Evolutionary conservation across 768 basidiomycete species (phyloP), one percentile per base, ranked within the genome.

Genomic region (Ephemerocybe angulata): DNA sequence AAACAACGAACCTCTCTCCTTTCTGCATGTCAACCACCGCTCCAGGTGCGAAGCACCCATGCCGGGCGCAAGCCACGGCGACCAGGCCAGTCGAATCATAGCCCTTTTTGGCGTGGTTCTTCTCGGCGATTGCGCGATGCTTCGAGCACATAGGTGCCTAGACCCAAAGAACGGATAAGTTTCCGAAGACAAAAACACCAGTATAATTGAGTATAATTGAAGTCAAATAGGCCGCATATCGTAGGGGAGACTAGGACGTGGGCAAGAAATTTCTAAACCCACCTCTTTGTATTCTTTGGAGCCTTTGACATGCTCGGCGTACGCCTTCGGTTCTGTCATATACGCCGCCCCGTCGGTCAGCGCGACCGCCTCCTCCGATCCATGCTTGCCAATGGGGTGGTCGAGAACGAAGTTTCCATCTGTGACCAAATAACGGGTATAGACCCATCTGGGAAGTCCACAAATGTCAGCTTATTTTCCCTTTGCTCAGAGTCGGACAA

Each of bases 1-100:
- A 8, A 35, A 35, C 33, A 46, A 11, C 25, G 10, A 24, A 48
- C 47, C 47, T 48, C 21, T 48, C 47, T 4, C 47, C 25, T 27
- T 29, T 29, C 29, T 48, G 27, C 47, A 48, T 29, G 21, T 48
- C 47, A 4, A 31, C 47, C 4, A 48, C 47, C 15, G 28, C 15
- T 4, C 47, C 28, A 4, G 47, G 47, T 15, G 15, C 27, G n/a
- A 48, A 48, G 47, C 47, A 48, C 4, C 47, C 47, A 21, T 72
- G 70, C 1, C 60, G 21, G 8, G 63, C 64, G 57, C 69, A 72
- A 1, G 65, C 66, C 55, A 55, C 56, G 4, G 67, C 70, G 11
- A 68, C 69, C 30, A 70, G 62, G 10, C 69, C 65, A 10, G 67
- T 68, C 7, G 57, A 56, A 40, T 62, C 60, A 2, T 66, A 35